These are phyloP conservation scores for Lasiosphaeria hispida DNA, from an alignment of 495 filamentous ascomycete genomes.

Conservation along the genomic window DNA sequence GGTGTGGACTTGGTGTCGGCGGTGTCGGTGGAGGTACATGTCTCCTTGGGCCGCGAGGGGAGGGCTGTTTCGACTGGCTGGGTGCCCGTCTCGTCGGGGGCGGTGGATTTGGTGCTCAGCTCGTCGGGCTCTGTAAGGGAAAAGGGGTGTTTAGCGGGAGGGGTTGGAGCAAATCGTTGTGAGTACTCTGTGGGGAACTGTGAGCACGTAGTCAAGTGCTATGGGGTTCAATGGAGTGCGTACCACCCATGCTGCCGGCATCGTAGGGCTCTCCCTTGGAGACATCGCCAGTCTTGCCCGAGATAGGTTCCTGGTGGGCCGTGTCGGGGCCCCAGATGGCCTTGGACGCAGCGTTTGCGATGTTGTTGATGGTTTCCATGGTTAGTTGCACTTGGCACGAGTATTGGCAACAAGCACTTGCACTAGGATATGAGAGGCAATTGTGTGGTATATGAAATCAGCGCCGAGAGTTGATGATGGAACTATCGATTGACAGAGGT, in stretches of 20 bases:
- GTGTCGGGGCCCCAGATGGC: conserved; percentile 50
- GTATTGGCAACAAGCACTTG: no score
- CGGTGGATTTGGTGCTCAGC: neutral
- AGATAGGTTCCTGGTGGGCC: conserved; percentile 49
- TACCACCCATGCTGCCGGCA: conserved; percentile 52
- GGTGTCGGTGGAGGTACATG: neutral
- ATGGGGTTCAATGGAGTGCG: neutral
- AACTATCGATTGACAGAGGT: no score
- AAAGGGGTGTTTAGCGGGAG: neutral
- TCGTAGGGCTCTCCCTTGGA: conserved; percentile 59
- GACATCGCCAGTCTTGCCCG: conserved; percentile 50
- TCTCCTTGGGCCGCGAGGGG: neutral
- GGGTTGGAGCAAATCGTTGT: no score
- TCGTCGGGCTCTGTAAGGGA: neutral
- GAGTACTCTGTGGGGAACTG: no score
- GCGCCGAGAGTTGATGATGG: no score
- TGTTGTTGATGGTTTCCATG: conserved; percentile 57
- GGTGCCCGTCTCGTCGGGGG: conserved; percentile 3
- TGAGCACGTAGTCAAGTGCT: no score
- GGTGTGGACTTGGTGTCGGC: neutral
- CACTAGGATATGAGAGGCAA: no score
- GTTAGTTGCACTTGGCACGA: neutral
- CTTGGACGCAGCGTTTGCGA: conserved; percentile 44
- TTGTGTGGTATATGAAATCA: neutral
- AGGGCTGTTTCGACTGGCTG: neutral